phyloP scores from a whole-genome alignment of 2,329 filamentous ascomycete species.

The Diplodia intermedia region DNA sequence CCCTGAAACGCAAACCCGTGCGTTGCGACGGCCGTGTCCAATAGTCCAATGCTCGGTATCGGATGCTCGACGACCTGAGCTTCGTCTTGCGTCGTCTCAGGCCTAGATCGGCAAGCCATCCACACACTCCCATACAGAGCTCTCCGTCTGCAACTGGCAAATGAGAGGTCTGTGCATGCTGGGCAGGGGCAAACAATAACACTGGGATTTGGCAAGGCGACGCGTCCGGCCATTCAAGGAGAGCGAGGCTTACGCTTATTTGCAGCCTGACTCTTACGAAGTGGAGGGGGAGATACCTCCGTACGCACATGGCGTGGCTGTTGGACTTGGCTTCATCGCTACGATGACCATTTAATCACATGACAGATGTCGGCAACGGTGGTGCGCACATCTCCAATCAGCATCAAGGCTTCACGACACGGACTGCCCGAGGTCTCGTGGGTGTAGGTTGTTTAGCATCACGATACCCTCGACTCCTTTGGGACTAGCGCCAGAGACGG shows the following conservation, averaged over 20 bases:
- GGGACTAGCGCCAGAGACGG: constrained; percentile 13
- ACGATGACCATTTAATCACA: neutral
- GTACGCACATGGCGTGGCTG: neutral
- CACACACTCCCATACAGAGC: neutral
- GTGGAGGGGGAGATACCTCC: neutral
- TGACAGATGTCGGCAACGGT: neutral
- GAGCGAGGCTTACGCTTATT: neutral
- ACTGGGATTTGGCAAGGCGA: neutral
- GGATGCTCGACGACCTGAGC: neutral
- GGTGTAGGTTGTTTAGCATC: neutral
- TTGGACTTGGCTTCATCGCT: constrained; percentile 3
- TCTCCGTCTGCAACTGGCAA: neutral
- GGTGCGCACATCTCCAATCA: neutral
- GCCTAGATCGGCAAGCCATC: neutral
- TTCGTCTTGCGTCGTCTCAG: neutral
- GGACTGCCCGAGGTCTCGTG: neutral
- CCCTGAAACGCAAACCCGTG: neutral
- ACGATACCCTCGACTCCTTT: neutral
- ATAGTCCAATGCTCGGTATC: neutral
- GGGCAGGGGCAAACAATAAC: neutral
- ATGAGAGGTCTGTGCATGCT: constrained; percentile 1
- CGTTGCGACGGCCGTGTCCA: neutral
- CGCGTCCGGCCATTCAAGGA: neutral
- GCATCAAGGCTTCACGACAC: neutral
- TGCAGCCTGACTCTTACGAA: neutral